These are phyloP conservation scores for Podospora tetraspora DNA, from an alignment of 495 filamentous ascomycete genomes.

Conservation along the genomic window DNA sequence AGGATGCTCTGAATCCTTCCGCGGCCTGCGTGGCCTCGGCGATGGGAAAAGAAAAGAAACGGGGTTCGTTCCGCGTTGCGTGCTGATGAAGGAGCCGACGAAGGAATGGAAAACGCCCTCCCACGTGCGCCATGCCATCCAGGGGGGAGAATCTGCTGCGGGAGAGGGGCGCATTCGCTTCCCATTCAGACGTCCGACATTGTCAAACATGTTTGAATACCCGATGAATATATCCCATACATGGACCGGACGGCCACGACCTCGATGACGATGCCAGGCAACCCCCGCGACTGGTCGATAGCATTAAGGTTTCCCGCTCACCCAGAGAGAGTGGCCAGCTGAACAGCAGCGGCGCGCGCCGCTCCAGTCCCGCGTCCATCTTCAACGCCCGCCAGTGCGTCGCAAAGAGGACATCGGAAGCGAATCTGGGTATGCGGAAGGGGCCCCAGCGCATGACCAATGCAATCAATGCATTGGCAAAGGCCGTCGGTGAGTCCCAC, in stretches of 20 bases:
- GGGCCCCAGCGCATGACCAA: background rate
- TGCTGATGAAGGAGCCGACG: background rate
- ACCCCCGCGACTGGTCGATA: background rate
- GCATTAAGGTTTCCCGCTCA: background rate
- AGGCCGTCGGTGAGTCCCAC: background rate
- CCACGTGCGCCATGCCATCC: background rate
- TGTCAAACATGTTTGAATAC: background rate
- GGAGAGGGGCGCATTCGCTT: background rate
- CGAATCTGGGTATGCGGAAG: background rate
- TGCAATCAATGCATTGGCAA: background rate
- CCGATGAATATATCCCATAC: background rate
- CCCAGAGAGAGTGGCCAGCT: background rate
- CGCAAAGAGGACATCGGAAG: background rate
- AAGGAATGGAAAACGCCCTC: background rate
- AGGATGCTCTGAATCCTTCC: background rate
- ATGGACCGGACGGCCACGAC: background rate
- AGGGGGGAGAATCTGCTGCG: no score
- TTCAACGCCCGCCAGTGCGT: background rate
- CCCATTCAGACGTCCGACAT: background rate
- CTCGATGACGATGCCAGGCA: background rate
- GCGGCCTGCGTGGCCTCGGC: background rate
- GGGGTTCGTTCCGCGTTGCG: background rate
- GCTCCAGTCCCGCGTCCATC: background rate
- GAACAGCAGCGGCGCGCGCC: background rate
- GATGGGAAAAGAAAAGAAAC: background rate